Evolutionary conservation across 495 filamentous ascomycete species (phyloP).

Genomic region (Aspergillus campestris): DNA sequence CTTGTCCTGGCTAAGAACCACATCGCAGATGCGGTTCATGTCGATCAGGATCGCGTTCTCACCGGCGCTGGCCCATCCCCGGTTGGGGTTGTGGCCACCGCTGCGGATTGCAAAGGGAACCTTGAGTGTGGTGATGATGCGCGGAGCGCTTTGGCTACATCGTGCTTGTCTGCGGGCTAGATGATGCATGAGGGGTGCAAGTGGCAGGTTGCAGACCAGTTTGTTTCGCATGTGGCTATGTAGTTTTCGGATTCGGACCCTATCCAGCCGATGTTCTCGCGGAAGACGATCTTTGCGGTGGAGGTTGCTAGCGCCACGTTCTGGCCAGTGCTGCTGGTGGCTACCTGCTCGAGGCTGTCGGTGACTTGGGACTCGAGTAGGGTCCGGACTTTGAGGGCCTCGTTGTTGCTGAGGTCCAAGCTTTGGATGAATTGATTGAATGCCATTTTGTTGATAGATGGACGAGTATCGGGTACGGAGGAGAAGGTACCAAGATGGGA

Average conservation of each 20-base stretch:
- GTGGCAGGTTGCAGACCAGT: not conserved
- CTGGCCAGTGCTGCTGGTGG: not conserved
- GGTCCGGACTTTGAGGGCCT: not conserved
- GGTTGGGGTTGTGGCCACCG: conserved; percentile 9
- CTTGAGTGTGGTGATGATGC: not conserved
- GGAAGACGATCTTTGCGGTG: not conserved
- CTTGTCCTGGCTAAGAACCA: conserved; percentile 2
- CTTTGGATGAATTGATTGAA: not conserved
- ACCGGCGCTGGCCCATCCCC: conserved; percentile 2
- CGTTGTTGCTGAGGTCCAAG: not conserved
- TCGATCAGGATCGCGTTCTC: conserved; percentile 5
- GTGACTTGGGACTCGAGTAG: not conserved
- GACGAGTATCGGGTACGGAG: no score
- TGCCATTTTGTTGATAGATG: not conserved
- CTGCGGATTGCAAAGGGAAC: conserved; percentile 8
- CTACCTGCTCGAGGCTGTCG: not conserved
- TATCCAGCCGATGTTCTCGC: not conserved
- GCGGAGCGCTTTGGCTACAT: not conserved
- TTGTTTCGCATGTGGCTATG: not conserved
- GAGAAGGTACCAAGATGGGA: no score
- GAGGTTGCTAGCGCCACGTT: not conserved
- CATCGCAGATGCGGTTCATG: conserved; percentile 3
- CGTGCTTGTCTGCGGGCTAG: not conserved
- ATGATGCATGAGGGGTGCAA: not conserved
- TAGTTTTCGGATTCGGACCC: not conserved